Percentiles rank a stretch among this genome's conserved stretches.
Conservation (phyloP, 495 filamentous ascomycete species). For the Talaromyces liani region DNA sequence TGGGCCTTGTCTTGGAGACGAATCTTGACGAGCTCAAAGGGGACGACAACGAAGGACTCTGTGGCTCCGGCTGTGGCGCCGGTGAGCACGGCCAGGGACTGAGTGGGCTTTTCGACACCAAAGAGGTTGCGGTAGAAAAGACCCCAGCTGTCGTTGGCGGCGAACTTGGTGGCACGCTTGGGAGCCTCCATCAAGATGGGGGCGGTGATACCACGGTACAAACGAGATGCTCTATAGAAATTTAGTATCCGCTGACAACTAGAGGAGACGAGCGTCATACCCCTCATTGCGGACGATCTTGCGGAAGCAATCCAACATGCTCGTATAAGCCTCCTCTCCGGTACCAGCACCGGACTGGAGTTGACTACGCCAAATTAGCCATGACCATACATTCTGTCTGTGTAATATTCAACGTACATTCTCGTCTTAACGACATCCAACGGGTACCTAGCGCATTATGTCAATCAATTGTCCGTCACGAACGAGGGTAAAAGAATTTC, state of each 20-base stretch:
- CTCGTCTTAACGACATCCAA: slow-evolving; percentile 97
- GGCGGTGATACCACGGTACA: slow-evolving; percentile 93
- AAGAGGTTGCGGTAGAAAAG: slow-evolving; percentile 81
- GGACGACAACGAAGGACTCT: slow-evolving; percentile 90
- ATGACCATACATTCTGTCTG: neutral
- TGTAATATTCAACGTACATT: slow-evolving; percentile 55
- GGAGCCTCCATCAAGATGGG: slow-evolving; percentile 98
- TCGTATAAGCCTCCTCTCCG: slow-evolving; percentile 78
- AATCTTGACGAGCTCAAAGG: slow-evolving; percentile 94
- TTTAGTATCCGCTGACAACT: neutral
- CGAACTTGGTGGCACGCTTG: slow-evolving; percentile 97
- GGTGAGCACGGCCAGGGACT: slow-evolving; percentile 80
- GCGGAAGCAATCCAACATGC: slow-evolving; percentile 94
- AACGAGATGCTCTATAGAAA: slow-evolving; percentile 59
- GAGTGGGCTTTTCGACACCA: slow-evolving; percentile 77
- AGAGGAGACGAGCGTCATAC: slow-evolving; percentile 36
- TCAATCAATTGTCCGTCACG: neutral
- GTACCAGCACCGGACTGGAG: slow-evolving; percentile 66
- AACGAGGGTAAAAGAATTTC: neutral
- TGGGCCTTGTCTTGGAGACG: slow-evolving; percentile 91
- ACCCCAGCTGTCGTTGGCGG: slow-evolving; percentile 97
- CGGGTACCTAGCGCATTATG: slow-evolving; percentile 66
- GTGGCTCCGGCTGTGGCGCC: slow-evolving; percentile 93
- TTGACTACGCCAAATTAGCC: slow-evolving; percentile 49
- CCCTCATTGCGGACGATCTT: slow-evolving; percentile 96